Conservation (phyloP, 2,329 filamentous ascomycete species). For the Juglanconis oblonga region DNA sequence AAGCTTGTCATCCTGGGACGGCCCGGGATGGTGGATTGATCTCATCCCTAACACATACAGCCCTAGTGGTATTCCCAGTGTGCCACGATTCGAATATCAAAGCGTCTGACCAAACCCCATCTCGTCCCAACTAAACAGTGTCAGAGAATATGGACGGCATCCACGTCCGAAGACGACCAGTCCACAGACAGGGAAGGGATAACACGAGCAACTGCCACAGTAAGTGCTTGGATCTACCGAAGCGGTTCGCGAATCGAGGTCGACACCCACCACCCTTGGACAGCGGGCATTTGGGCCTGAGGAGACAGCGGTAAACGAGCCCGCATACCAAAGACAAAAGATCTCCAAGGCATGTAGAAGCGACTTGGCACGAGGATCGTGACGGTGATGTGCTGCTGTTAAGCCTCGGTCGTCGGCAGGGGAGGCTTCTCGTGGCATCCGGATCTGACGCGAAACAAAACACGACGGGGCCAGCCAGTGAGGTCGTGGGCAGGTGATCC, state of each 20-base stretch:
- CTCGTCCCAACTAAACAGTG: not conserved
- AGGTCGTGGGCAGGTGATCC: not conserved
- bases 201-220: not conserved
- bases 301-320: not conserved
- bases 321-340: not conserved
- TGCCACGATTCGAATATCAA: not conserved
- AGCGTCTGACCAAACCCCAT: not conserved
- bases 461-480: not conserved
- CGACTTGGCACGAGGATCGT: slow-evolving; percentile 3
- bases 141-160: not conserved
- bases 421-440: not conserved
- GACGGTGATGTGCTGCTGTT: slow-evolving; percentile 2
- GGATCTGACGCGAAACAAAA: slow-evolving; percentile 8
- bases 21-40: slow-evolving; percentile 2
- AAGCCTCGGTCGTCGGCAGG: not conserved
- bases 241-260: not conserved
- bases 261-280: not conserved
- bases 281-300: not conserved
- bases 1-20: slow-evolving; percentile 5
- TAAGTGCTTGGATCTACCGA: not conserved
- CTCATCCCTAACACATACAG: not conserved
- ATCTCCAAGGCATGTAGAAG: slow-evolving; percentile 1
- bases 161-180: not conserved
- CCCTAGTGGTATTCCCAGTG: not conserved
- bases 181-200: not conserved